Conservation (phyloP, 73 alveolate genomes). For the Blepharisma stoltei region DNA sequence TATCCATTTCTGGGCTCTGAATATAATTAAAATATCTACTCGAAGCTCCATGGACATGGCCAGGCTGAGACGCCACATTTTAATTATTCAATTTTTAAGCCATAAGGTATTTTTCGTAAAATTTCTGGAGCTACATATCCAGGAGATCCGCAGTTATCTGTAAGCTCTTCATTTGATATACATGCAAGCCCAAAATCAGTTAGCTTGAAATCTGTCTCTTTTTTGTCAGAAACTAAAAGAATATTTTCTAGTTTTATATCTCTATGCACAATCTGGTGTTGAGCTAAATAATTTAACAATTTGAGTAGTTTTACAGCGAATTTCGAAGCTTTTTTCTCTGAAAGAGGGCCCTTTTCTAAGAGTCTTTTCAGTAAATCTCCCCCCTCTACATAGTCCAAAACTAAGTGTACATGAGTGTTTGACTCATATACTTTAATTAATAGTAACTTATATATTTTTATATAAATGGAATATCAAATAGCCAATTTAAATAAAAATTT, state of each 20-base stretch:
- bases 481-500: too few species aligned
- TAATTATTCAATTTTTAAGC: conserved; percentile 59
- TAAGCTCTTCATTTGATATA: conserved; percentile 2
- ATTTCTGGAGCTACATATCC: conserved; percentile 79
- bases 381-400: neutral
- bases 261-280: conserved; percentile 31
- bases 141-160: conserved; percentile 50
- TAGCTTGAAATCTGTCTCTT: conserved; percentile 40
- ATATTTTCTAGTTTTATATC: conserved; percentile 45
- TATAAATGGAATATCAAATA: too few species aligned
- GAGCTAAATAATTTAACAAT: neutral
- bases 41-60: too few species aligned
- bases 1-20: too few species aligned
- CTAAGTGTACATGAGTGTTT: neutral
- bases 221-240: conserved; percentile 41
- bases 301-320: neutral
- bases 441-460: too few species aligned
- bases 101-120: conserved; percentile 47
- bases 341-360: neutral
- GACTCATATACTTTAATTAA: neutral
- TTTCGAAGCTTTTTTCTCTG: neutral
- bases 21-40: too few species aligned
- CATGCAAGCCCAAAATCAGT: conserved; percentile 73
- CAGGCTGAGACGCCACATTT: too few species aligned
- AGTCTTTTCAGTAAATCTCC: neutral